These are phyloP conservation scores for Cyclostephanos tholiformis DNA, from an alignment of 108 stramenopile species.

Conservation along the genomic window DNA sequence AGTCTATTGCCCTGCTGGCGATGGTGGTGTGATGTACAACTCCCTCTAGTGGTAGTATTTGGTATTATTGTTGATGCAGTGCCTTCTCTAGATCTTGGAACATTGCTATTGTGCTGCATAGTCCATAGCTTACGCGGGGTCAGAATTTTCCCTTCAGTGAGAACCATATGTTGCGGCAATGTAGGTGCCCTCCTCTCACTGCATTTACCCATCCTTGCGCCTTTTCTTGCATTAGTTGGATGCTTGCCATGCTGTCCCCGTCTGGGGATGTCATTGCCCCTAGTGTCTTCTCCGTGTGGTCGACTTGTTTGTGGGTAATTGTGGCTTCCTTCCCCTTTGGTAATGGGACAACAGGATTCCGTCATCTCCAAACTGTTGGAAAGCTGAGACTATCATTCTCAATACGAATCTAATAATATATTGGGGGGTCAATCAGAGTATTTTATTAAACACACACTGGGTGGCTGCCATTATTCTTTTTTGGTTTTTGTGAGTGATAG, in stretches of 20 bases:
- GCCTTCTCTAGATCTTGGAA: not conserved
- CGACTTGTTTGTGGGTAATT: not conserved
- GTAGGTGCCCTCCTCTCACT: not conserved
- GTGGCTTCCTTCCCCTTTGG: not conserved
- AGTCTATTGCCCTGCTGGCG: not conserved
- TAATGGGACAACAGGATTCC: not conserved
- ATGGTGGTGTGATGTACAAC: not conserved
- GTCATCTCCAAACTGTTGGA: too few relatives aligned
- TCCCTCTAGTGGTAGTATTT: not conserved
- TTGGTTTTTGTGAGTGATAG: too few relatives aligned
- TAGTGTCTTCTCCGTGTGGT: conserved; percentile 1
- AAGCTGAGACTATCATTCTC: too few relatives aligned
- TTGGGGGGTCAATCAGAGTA: too few relatives aligned
- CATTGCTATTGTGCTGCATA: not conserved
- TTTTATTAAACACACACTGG: too few relatives aligned
- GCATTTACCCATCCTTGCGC: not conserved
- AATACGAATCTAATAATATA: too few relatives aligned
- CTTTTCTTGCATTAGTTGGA: not conserved
- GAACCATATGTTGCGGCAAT: not conserved
- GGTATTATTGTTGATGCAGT: not conserved
- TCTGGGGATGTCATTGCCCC: not conserved
- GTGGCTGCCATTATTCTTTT: too few relatives aligned
- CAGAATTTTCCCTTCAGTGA: not conserved
- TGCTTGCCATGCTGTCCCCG: not conserved
- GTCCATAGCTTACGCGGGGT: not conserved